A percentile compares a stretch with the other conserved stretches of the same genome.
Conservation (phyloP, 2,329 filamentous ascomycete species). For the Aspergillus phoenicis region DNA sequence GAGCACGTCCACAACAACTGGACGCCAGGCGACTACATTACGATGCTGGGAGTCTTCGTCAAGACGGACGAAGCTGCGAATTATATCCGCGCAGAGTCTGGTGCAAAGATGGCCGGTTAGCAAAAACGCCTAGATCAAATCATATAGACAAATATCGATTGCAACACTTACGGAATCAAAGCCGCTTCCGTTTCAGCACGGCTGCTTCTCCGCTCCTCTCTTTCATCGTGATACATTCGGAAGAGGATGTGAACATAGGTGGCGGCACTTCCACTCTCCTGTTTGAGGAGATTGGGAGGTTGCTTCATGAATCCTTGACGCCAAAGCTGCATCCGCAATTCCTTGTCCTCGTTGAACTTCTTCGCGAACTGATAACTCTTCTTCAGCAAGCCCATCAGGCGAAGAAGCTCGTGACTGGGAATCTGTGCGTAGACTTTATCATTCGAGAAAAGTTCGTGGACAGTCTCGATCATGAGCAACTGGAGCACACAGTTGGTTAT, state of each 20-base stretch:
- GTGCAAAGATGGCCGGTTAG: no score
- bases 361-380: constrained; percentile 96
- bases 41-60: constrained; percentile 96
- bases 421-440: constrained; percentile 93
- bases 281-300: constrained; percentile 94
- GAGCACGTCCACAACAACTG: constrained; percentile 93
- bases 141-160: neutral
- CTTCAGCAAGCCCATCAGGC: constrained; percentile 91
- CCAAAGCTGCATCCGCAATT: constrained; percentile 91
- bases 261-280: constrained; percentile 87
- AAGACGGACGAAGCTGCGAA: constrained; percentile 78
- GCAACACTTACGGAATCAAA: constrained; percentile 69
- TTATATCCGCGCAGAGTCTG: constrained; percentile 86
- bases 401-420: constrained; percentile 82
- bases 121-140: neutral
- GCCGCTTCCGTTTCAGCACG: constrained; percentile 85
- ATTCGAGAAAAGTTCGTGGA: constrained; percentile 97
- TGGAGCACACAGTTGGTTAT: constrained; percentile 98
- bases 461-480: constrained; percentile 98
- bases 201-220: constrained; percentile 76
- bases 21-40: constrained; percentile 95
- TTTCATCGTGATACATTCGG: constrained; percentile 92
- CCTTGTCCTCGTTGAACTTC: constrained; percentile 96
- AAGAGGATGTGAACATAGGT: constrained; percentile 96
- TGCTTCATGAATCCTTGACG: constrained; percentile 99